Evolutionary conservation across 2,329 filamentous ascomycete species (phyloP).

Genomic region (Zymoseptoria ardabiliae): DNA sequence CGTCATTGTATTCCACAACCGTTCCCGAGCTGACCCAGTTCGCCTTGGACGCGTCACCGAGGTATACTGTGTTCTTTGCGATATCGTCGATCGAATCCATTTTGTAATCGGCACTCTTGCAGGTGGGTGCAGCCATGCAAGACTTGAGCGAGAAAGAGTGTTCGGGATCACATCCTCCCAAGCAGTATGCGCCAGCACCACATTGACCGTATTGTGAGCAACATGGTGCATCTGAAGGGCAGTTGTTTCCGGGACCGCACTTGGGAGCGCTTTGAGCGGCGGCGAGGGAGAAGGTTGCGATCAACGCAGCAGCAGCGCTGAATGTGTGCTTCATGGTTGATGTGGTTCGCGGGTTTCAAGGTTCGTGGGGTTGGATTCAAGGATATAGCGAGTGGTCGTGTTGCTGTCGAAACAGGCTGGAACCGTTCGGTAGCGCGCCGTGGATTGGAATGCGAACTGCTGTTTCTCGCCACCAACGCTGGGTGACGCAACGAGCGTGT

Average conservation of each 20-base stretch:
- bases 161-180: conserved; percentile 87
- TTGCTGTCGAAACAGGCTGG: neutral
- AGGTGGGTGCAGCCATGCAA: conserved; percentile 78
- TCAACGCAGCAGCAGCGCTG: conserved; percentile 25
- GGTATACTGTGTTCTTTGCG: conserved; percentile 67
- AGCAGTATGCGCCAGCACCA: conserved; percentile 87
- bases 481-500: neutral
- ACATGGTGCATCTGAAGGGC: conserved; percentile 29
- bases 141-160: conserved; percentile 76
- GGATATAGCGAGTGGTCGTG: neutral
- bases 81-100: conserved; percentile 67
- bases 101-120: conserved; percentile 64
- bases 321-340: conserved; percentile 22
- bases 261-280: conserved; percentile 19
- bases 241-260: conserved; percentile 26
- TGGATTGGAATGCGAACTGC: neutral
- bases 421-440: neutral
- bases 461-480: neutral
- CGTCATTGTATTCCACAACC: conserved; percentile 59
- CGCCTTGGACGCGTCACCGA: conserved; percentile 69
- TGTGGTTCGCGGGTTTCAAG: neutral
- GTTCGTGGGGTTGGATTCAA: neutral
- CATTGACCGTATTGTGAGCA: conserved; percentile 72
- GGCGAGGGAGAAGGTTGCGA: conserved; percentile 25
- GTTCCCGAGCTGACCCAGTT: conserved; percentile 88